Conservation (phyloP, 2,329 filamentous ascomycete genomes). For the Nectriaceae sp. region DNA sequence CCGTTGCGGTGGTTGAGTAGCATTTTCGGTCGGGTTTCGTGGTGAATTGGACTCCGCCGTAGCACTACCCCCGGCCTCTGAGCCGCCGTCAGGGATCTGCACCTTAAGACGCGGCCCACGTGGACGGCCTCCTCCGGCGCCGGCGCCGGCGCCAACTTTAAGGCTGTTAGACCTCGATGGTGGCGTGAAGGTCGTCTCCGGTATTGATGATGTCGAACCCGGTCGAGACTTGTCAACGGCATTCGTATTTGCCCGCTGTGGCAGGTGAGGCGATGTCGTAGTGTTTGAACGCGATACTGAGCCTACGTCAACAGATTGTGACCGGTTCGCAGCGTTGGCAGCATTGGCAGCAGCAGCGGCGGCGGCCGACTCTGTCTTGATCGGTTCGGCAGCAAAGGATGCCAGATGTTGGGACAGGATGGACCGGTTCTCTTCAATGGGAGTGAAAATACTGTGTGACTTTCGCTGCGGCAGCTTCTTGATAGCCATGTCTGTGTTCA, state of each 20-base stretch:
- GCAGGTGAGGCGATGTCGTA: conserved; percentile 58
- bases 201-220: conserved; percentile 60
- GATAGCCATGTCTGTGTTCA: conserved; percentile 54
- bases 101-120: conserved; percentile 81
- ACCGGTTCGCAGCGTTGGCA: conserved; percentile 44
- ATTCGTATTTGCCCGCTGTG: conserved; percentile 52
- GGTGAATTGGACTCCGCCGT: conserved; percentile 71
- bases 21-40: conserved; percentile 57
- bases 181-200: conserved; percentile 66
- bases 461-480: conserved; percentile 74
- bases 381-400: conserved; percentile 59
- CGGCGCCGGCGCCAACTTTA: conserved; percentile 46
- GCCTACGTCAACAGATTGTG: conserved; percentile 66
- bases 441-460: conserved; percentile 93
- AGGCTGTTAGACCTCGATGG: conserved; percentile 79
- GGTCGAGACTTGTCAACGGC: conserved; percentile 48
- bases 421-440: conserved; percentile 90
- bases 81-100: conserved; percentile 90
- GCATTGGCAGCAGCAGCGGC: conserved; percentile 29
- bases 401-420: conserved; percentile 83
- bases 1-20: conserved; percentile 54
- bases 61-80: conserved; percentile 68
- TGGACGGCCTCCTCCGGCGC: conserved; percentile 69
- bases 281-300: conserved; percentile 50
- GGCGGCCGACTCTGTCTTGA: conserved; percentile 38